Evolutionary conservation across 768 basidiomycete genomes (phyloP), one percentile per base, ranked within the genome.

Genomic region (Clavulina sp.): DNA sequence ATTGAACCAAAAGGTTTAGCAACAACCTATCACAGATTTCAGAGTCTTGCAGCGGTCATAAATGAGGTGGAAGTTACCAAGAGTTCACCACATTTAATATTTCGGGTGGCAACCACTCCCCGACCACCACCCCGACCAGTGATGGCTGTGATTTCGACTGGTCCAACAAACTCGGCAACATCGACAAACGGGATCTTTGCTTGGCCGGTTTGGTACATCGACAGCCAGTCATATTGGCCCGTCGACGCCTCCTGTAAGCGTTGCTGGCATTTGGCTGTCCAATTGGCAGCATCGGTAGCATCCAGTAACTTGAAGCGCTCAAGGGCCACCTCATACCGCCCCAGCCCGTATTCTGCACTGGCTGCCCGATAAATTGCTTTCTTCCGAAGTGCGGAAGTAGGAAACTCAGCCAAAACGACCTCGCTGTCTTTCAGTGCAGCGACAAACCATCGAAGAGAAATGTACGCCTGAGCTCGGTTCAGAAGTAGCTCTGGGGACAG

Each of bases 381-480:
- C 16, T n/a, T 3, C 4, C n/a, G 18, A 26, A 34, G 21, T 4
- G 21, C 23, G 2, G 3, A 16, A 5, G 29, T 9, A 5, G 48
- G n/a, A 2, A 9, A 26, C 52, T 29, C 41, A 36, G 21, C 36
- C 48, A 63, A 33, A 9, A 61, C 56, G 16, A 24, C 16, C 4
- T 58, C 48, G 16, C 60, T 59, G 52, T 66, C 65, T 13, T 44
- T 41, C 7, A 57, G 28, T 5, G 65, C 63, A 7, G 60, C 59
- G 4, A 55, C 53, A 46, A 55, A 60, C 33, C 55, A 62, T 3
- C 51, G 52, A 4, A 65, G 52, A 4, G 54, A 55, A 3, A 66
- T 52, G 44, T 60, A 62, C 0, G 58, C 55, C 43, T 61, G 58
- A 2, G 64, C 50, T 1, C 65, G 60, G 47, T 66, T 65, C 5